Evolutionary conservation across 2,329 filamentous ascomycete genomes (phyloP).

Genomic region (Pyrenochaeta sp.): DNA sequence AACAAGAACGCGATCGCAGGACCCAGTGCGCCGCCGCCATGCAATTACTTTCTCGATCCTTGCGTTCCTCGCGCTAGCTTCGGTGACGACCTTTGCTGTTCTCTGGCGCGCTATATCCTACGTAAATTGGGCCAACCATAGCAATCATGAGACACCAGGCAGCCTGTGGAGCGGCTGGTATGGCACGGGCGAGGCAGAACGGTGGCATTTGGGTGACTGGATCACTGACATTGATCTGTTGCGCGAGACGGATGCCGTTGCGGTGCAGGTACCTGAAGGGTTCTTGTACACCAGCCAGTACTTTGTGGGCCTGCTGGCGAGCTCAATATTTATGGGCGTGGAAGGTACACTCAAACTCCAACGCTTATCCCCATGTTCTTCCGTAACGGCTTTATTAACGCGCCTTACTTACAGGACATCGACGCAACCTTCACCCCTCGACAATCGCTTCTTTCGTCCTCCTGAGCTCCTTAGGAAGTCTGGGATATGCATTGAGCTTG

Average conservation of each 20-base stretch:
- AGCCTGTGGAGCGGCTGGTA: constrained; percentile 53
- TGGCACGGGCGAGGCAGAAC: constrained; percentile 43
- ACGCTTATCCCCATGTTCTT: background rate
- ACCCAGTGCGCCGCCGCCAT: constrained; percentile 40
- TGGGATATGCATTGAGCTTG: constrained; percentile 70
- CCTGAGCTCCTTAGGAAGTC: constrained; percentile 66
- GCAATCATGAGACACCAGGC: constrained; percentile 52
- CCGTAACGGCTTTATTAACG: constrained; percentile 2
- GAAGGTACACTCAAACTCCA: constrained; percentile 54
- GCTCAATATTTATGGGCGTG: constrained; percentile 65
- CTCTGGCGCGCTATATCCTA: constrained; percentile 59
- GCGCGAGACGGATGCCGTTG: constrained; percentile 62
- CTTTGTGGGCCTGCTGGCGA: constrained; percentile 63
- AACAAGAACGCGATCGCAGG: constrained; percentile 44
- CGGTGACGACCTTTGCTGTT: constrained; percentile 56
- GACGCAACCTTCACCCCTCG: constrained; percentile 62
- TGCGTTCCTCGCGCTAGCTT: constrained; percentile 56
- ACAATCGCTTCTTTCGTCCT: constrained; percentile 64
- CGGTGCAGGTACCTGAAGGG: constrained; percentile 63
- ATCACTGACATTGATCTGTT: constrained; percentile 62
- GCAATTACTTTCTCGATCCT: constrained; percentile 54
- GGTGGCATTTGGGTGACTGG: constrained; percentile 60
- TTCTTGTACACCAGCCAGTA: constrained; percentile 72
- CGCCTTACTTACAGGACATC: constrained; percentile 49
- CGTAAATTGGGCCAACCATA: constrained; percentile 58